Base-by-base conservation (phyloP, 345 rosid species). In the Arabidopsis suecica region DNA sequence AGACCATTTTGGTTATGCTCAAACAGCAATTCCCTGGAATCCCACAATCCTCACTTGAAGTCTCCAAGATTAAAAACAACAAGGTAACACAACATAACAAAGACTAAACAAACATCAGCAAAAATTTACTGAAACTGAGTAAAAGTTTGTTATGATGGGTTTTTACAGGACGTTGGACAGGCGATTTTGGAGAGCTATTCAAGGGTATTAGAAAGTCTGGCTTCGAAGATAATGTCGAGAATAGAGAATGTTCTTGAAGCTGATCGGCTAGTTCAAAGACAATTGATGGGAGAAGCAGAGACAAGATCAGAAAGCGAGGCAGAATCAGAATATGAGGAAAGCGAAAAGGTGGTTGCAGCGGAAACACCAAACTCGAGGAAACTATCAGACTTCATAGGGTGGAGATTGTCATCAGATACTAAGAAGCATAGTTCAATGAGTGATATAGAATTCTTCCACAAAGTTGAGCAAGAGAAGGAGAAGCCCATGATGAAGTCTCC, bases 181-280 rank as follows among this genome's bases (percentile, higher is more conserved):
- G 91, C 98, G 5, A 86, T 94, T 37, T 83, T 94, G 60, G 98
- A 91, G 81, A 91, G 97, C 84, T 94, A 94, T 76, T 94, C 98
- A 22, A 88, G 98, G 83, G 83, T 87, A 47, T 76, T 94, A 83
- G 98, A 91, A 71, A 90, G 88, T 77, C 65, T 91, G 76, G 98
- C 98, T 2, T 82, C 51, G 77, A 87, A 87, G 34, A 83, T 91
- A 30, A 40, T 85, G 84, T 86, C 96, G 5, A 84, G 89, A 74
- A 86, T 94, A 47, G 97, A 94, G 25, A 97, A 91, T 56, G 91
- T 94, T 67, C 87, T 91, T 33, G 80, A 83, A 7, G 93, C 96
- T 0, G 95, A 94, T 64, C 33, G 75, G 3, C 14, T 81, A 1
- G 74, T 70, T 53, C 88, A 75, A 76, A 75, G 59, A 54, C 61